Percentiles rank a stretch among this genome's conserved stretches.
Conservation (phyloP, 345 rosid species). For the Eucalyptus marginata region DNA sequence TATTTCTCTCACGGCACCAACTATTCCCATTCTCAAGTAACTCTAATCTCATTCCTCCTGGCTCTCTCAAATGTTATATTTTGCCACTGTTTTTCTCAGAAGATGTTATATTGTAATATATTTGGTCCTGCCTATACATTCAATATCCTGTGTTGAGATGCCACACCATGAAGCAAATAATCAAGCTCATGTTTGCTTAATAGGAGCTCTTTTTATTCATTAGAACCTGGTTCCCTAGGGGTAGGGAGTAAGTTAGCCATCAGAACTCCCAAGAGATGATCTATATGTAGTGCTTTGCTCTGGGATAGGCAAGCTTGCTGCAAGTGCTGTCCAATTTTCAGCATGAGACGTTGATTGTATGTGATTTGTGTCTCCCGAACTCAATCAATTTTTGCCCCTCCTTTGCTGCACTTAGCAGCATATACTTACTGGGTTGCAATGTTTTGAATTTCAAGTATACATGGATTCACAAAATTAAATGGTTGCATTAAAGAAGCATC, state of each 20-base stretch:
- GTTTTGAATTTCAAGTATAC: neutral
- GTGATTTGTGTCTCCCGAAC: neutral
- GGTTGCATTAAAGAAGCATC: neutral
- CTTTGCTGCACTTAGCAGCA: neutral
- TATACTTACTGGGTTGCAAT: neutral
- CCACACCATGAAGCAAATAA: neutral
- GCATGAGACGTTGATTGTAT: neutral
- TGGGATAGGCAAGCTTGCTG: neutral
- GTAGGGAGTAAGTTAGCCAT: neutral
- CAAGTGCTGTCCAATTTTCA: neutral
- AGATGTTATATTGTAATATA: neutral
- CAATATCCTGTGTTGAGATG: neutral
- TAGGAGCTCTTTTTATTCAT: neutral
- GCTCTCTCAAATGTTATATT: neutral
- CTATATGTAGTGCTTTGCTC: neutral
- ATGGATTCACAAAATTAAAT: neutral
- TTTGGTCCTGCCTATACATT: neutral
- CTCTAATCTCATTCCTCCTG: conserved; percentile 4
- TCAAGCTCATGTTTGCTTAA: neutral
- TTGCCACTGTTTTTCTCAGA: neutral
- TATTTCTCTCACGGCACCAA: conserved; percentile 15
- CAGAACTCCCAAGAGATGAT: neutral
- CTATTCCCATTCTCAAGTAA: conserved; percentile 25
- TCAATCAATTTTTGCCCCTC: neutral
- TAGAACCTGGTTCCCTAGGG: neutral